Base-by-base conservation (phyloP, 2,329 filamentous ascomycete species). In the Xylaria digitata region DNA sequence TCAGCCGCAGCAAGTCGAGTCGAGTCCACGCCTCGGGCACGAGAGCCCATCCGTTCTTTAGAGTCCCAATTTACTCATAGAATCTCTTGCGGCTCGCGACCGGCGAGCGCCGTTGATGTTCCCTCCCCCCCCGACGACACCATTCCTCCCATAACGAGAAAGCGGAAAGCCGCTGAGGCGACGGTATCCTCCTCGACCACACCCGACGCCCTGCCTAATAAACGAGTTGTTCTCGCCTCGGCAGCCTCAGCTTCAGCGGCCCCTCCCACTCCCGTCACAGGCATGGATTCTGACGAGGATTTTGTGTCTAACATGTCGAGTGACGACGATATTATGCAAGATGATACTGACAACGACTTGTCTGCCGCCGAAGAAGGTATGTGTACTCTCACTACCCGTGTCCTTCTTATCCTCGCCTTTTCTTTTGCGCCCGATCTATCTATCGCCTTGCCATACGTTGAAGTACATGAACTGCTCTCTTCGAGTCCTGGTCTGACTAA, bases 261-360 rank as follows among this genome's bases (percentile, higher is more conserved):
- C 46, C 88, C 89, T 23, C 86, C 86, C 17, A 87, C 87, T 5
- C 86, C 87, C 32, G 79, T 86, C 66, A 89, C 87, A 55, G 87
- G 84, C 70, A 97, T 97, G 94, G 94, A 97, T 82, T 97, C 94
- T 8, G 95, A 98, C 75, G 94, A 97, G 76, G 95, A 97, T 67
- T 94, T 94, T 80, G 91, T 96, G 87, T 96, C 92, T 74, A 89
- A 90, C 76, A 85, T 90, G 74, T 95, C 92, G 48, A 97, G 92
- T 76, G 90, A 90, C 48, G 89, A 90, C 62, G 90, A 92, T 71
- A 87, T 93, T 67, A 86, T 91, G 79, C 87, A 91, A 70, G 92
- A 94, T 74, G 89, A 92, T 67, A 94, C 92, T 73, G 94, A 93
- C 61, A 92, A 94, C 74, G 90, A 86, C 80, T 40, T 87, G 68